Percentiles rank a stretch among this genome's conserved stretches.
Conservation (phyloP, 208 protist species). For the Crithidia expoeki region DNA sequence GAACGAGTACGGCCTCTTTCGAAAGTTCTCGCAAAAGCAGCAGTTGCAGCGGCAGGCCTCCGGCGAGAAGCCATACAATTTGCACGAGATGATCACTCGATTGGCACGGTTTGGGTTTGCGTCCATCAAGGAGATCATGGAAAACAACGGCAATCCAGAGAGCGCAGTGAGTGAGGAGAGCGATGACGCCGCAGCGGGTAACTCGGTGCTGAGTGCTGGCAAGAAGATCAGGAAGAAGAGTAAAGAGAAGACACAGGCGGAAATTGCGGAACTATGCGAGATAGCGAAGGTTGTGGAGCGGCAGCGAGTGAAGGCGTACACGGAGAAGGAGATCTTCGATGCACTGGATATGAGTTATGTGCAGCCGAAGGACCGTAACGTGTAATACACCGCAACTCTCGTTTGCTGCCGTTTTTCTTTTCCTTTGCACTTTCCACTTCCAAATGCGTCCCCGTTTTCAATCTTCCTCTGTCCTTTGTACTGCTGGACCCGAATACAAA, state of each 20-base stretch:
- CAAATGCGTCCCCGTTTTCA: constrained; percentile 3
- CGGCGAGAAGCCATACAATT: constrained; percentile 21
- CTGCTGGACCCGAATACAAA: too few relatives aligned
- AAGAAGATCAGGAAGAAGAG: constrained; percentile 31
- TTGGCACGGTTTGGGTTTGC: constrained; percentile 41
- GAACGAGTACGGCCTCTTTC: constrained; percentile 90
- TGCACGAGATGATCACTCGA: constrained; percentile 68
- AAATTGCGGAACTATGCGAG: constrained; percentile 49
- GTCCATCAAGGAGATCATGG: background rate
- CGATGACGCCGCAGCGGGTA: background rate
- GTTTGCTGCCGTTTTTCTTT: constrained; percentile 1
- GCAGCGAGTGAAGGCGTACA: constrained; percentile 66
- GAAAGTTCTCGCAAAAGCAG: constrained; percentile 35
- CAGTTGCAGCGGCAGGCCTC: constrained; percentile 24
- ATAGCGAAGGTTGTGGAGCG: constrained; percentile 60
- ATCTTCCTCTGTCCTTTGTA: too few relatives aligned
- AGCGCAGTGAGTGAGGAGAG: constrained; percentile 1
- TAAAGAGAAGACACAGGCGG: constrained; percentile 34
- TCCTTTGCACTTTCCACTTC: constrained; percentile 4
- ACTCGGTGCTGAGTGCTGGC: constrained; percentile 9
- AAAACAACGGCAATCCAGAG: background rate
- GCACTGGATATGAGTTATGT: constrained; percentile 83
- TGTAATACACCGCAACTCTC: constrained; percentile 26
- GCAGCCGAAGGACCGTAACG: constrained; percentile 63
- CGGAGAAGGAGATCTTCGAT: constrained; percentile 81